phyloP scores from a whole-genome alignment of 2,329 filamentous ascomycete species.

The Pyrenochaeta sp. region DNA sequence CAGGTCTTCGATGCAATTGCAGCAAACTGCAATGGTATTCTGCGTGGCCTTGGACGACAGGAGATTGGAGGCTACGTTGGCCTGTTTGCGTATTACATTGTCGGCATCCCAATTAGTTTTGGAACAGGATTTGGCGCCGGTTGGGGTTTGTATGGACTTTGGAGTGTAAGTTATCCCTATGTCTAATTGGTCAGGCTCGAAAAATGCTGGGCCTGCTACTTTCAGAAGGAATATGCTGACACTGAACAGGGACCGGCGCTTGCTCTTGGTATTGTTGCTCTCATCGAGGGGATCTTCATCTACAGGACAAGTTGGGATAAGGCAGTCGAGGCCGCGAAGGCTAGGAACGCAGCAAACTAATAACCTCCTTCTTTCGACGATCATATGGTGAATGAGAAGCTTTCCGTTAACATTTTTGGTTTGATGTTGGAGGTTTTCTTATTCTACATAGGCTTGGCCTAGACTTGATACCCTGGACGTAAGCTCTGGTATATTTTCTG shows the following conservation, averaged over 20 bases:
- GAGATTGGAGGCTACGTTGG: slow-evolving; percentile 90
- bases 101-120: slow-evolving; percentile 86
- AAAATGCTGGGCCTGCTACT: too few species aligned
- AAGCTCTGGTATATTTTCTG: too few species aligned
- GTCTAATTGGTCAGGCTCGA: too few species aligned
- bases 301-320: slow-evolving; percentile 62
- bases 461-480: too few species aligned
- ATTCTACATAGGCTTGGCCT: too few species aligned
- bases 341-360: slow-evolving; percentile 58
- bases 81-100: slow-evolving; percentile 82
- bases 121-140: slow-evolving; percentile 76
- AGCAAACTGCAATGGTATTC: slow-evolving; percentile 80
- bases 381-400: too few species aligned
- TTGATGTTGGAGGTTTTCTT: too few species aligned
- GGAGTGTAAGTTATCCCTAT: slow-evolving; percentile 57
- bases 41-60: slow-evolving; percentile 87
- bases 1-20: slow-evolving; percentile 87
- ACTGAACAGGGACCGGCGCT: slow-evolving; percentile 57
- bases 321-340: slow-evolving; percentile 67
- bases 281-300: slow-evolving; percentile 65
- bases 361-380: too few species aligned
- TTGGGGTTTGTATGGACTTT: slow-evolving; percentile 82
- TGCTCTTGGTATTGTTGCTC: slow-evolving; percentile 68
- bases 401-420: too few species aligned
- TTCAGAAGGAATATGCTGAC: slow-evolving; percentile 14